phyloP scores from a whole-genome alignment of 164 flowering plant genomes.

The Vitis cinerea region DNA sequence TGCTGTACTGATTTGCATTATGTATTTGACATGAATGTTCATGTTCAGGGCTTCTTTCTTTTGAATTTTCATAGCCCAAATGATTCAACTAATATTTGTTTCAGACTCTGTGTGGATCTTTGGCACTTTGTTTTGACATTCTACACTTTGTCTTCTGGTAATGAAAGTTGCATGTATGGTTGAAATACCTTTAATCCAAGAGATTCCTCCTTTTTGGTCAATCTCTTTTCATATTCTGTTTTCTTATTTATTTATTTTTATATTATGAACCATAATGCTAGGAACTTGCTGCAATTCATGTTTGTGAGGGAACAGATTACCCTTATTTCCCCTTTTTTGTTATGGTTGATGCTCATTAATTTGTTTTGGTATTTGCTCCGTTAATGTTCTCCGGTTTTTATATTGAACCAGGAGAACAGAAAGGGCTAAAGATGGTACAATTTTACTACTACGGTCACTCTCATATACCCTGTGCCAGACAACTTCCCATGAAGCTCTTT shows the following conservation, averaged over 20 bases:
- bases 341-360: neutral
- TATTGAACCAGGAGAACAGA: slow-evolving; percentile 18
- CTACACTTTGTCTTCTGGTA: no score
- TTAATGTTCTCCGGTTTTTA: slow-evolving; percentile 8
- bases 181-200: no score
- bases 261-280: no score
- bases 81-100: neutral
- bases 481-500: slow-evolving; percentile 27
- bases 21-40: no score
- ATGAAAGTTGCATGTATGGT: no score
- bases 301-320: neutral
- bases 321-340: neutral
- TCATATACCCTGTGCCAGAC: neutral
- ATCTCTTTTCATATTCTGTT: no score
- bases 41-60: neutral
- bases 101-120: neutral
- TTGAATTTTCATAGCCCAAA: neutral
- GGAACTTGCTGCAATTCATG: neutral
- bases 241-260: no score
- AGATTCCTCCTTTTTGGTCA: no score
- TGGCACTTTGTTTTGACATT: neutral
- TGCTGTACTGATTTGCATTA: no score
- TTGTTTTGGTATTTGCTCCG: neutral
- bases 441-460: neutral
- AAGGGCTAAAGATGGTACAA: slow-evolving; percentile 6